These are phyloP conservation scores for Magnolia changhungtana DNA, from an alignment of 164 flowering plant species.

Conservation along the genomic window DNA sequence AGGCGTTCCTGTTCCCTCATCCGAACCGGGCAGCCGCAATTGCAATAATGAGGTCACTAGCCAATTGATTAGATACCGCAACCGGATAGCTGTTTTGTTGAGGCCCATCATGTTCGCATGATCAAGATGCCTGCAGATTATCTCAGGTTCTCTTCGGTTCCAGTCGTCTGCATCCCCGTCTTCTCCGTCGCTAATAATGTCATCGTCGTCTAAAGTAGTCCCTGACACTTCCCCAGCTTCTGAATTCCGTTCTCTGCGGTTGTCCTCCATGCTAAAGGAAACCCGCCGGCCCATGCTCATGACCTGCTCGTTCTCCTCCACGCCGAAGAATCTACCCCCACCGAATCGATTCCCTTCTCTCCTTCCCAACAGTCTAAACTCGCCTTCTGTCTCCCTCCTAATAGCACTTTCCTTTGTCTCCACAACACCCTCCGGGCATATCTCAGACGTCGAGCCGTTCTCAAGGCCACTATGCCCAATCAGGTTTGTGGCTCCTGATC, in stretches of 20 bases:
- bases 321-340: slow-evolving; percentile 69
- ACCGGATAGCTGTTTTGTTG: slow-evolving; percentile 53
- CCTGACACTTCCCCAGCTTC: slow-evolving; percentile 65
- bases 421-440: slow-evolving; percentile 32
- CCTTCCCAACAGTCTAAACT: slow-evolving; percentile 77
- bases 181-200: slow-evolving; percentile 41
- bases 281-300: slow-evolving; percentile 70
- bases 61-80: slow-evolving; percentile 74
- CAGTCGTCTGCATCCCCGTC: slow-evolving; percentile 48
- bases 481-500: slow-evolving; percentile 11
- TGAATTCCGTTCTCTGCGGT: slow-evolving; percentile 34
- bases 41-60: slow-evolving; percentile 66
- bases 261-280: slow-evolving; percentile 75
- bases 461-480: slow-evolving; percentile 12
- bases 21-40: slow-evolving; percentile 44
- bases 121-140: slow-evolving; percentile 58
- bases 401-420: slow-evolving; percentile 58
- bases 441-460: slow-evolving; percentile 30
- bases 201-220: slow-evolving; percentile 56
- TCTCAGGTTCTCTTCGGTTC: slow-evolving; percentile 51
- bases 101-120: slow-evolving; percentile 72
- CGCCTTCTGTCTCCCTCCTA: slow-evolving; percentile 96
- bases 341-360: slow-evolving; percentile 39
- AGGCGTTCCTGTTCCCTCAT: slow-evolving; percentile 27
- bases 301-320: slow-evolving; percentile 60